Evolutionary conservation across 306 rosid genomes (phyloP).

Genomic region (Notholithocarpus densiflorus): DNA sequence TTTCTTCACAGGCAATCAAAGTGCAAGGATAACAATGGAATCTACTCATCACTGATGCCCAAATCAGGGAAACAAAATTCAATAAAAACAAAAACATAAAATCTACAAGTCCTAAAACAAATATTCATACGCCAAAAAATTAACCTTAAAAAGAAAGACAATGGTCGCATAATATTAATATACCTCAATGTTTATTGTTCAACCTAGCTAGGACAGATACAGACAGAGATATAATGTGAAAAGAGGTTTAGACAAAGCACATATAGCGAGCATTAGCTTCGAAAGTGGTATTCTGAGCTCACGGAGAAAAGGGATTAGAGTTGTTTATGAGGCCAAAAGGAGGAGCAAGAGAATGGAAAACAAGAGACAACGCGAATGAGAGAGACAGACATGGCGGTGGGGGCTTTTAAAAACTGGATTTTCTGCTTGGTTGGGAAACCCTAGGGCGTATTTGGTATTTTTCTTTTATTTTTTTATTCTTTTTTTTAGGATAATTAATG

Average conservation of each 20-base stretch:
- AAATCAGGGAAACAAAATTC: not conserved
- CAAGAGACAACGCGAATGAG: not conserved
- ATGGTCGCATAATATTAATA: not conserved
- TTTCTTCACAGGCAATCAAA: slow-evolving; percentile 69
- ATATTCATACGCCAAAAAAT: not conserved
- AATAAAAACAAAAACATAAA: not conserved
- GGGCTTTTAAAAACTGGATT: no score
- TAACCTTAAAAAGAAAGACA: not conserved
- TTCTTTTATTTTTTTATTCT: no score
- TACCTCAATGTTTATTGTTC: not conserved
- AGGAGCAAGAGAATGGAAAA: not conserved
- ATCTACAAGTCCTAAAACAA: not conserved
- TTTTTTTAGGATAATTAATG: no score
- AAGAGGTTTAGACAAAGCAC: not conserved
- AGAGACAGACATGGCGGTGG: not conserved
- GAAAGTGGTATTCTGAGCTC: not conserved
- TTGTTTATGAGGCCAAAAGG: not conserved
- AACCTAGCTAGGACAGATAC: not conserved
- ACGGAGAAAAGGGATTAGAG: no score
- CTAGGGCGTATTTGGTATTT: not conserved
- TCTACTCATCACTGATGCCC: slow-evolving; percentile 33
- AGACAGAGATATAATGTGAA: not conserved
- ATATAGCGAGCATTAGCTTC: not conserved
- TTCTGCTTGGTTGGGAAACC: not conserved
- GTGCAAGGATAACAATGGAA: slow-evolving; percentile 60